Conservation (phyloP, 2,329 filamentous ascomycete species). For the Fusarium ramigenum region DNA sequence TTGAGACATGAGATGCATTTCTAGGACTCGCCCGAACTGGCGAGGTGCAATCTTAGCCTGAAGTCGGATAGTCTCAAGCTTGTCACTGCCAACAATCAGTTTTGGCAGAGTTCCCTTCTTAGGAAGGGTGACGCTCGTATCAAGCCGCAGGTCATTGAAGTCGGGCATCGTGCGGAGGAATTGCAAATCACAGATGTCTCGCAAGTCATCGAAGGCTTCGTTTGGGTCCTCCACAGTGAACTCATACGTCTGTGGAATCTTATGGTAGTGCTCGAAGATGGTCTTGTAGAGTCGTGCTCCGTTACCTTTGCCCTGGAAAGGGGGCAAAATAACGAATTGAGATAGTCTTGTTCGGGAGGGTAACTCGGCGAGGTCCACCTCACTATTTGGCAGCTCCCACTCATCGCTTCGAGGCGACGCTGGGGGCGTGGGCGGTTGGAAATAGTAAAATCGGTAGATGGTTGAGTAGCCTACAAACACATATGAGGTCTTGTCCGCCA, state of each 20-base stretch:
- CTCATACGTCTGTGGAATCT: constrained; percentile 76
- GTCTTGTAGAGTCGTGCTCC: constrained; percentile 83
- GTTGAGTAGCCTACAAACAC: constrained; percentile 90
- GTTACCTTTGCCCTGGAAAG: constrained; percentile 83
- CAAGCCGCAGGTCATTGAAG: constrained; percentile 66
- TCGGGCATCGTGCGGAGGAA: constrained; percentile 68
- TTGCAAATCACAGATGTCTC: constrained; percentile 77
- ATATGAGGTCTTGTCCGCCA: constrained; percentile 66
- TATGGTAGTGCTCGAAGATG: constrained; percentile 76
- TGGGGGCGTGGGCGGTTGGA: constrained; percentile 59
- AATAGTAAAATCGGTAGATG: constrained; percentile 85
- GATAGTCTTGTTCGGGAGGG: constrained; percentile 86
- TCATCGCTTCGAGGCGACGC: constrained; percentile 48
- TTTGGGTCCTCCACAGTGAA: constrained; percentile 96
- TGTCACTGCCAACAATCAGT: constrained; percentile 66
- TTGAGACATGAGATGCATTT: constrained; percentile 76
- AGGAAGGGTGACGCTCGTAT: constrained; percentile 61
- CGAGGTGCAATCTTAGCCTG: constrained; percentile 76
- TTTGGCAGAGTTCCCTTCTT: constrained; percentile 57
- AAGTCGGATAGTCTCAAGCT: constrained; percentile 65
- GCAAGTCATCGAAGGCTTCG: constrained; percentile 82
- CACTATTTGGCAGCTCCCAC: constrained; percentile 56
- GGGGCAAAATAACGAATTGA: constrained; percentile 90
- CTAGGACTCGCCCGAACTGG: constrained; percentile 79
- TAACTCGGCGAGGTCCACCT: constrained; percentile 66